These are phyloP conservation scores for Vigna nakashimae DNA, from an alignment of 306 rosid genomes.

Conservation along the genomic window DNA sequence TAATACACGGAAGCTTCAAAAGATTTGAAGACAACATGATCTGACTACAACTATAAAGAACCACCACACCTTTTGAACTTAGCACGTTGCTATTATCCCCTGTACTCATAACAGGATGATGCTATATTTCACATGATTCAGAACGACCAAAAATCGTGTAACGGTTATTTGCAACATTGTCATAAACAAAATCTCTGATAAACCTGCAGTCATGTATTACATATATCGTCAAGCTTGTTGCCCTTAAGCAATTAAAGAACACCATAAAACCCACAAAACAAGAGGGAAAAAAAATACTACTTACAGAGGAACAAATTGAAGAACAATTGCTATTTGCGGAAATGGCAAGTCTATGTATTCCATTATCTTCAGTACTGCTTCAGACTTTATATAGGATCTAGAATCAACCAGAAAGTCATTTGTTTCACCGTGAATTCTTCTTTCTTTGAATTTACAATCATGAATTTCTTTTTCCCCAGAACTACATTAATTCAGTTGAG, in stretches of 20 bases:
- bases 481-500: not conserved
- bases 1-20: slow-evolving; percentile 13
- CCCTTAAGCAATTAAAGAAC: slow-evolving; percentile 24
- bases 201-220: slow-evolving; percentile 62
- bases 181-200: slow-evolving; percentile 74
- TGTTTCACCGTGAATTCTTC: slow-evolving; percentile 31
- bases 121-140: slow-evolving; percentile 83
- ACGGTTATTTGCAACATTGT: slow-evolving; percentile 94
- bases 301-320: slow-evolving; percentile 84
- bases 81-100: not conserved
- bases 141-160: slow-evolving; percentile 82
- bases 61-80: slow-evolving; percentile 27
- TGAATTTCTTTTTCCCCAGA: slow-evolving; percentile 16
- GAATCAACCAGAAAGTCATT: slow-evolving; percentile 47
- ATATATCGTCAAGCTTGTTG: slow-evolving; percentile 27
- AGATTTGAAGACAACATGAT: slow-evolving; percentile 36
- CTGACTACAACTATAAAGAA: slow-evolving; percentile 17
- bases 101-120: slow-evolving; percentile 25
- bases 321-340: slow-evolving; percentile 77
- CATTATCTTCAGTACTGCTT: slow-evolving; percentile 95
- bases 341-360: slow-evolving; percentile 83
- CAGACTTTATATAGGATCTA: slow-evolving; percentile 87
- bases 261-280: not conserved
- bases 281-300: slow-evolving; percentile 39
- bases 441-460: slow-evolving; percentile 22